Evolutionary conservation across 441 rosid genomes (phyloP), one percentile per base, ranked within the genome.

Genomic region (Theobroma grandiflorum): DNA sequence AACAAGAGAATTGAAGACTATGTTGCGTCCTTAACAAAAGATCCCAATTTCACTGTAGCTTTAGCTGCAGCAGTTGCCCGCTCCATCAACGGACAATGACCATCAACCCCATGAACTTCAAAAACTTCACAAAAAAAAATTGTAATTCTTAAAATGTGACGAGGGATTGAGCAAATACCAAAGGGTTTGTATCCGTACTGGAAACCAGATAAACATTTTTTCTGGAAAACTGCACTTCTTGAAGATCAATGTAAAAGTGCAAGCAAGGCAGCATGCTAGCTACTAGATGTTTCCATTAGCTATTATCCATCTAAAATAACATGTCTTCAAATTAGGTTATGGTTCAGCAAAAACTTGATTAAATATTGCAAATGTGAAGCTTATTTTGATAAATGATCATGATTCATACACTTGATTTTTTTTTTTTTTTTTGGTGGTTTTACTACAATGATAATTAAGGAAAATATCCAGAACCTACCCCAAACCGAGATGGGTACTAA

Each of bases 61-160:
- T 61, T 87, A 35, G 86, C 86, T 1, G 72, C 71, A 33, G 76
- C 77, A 40, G 87, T 86, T 61, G 86, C 86, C 63, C 77, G 78
- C 20, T 89, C 88, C 35, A 83, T 89, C 42, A 67, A 31, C 53
- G 72, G 61, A 59, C 55, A 10, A 6, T n/a, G n/a, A 52, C 55
- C 62, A 26, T 52, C 73, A 66, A 12, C 16, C 50, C 12, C 43
- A 10, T 50, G 40, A 76, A 49, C 57, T 58, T 26, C n/a, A 69
- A 45, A 69, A 26, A 26, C 31, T 26, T 26, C 31, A 26, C 0
- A 26, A 26, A 26, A 26, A 26, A 26, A 26, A 26, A 1, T 26
- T 26, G 31, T 26, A 26, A 26, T 26, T 26, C 1, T 26, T 26
- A 26, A 26, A 26, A 26, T 26, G 31, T 26, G 31, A 26, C 31